Evolutionary conservation across 1,284 basidiomycete species (phyloP), one percentile per base, ranked within the genome.

Genomic region (Athelia psychrophila): DNA sequence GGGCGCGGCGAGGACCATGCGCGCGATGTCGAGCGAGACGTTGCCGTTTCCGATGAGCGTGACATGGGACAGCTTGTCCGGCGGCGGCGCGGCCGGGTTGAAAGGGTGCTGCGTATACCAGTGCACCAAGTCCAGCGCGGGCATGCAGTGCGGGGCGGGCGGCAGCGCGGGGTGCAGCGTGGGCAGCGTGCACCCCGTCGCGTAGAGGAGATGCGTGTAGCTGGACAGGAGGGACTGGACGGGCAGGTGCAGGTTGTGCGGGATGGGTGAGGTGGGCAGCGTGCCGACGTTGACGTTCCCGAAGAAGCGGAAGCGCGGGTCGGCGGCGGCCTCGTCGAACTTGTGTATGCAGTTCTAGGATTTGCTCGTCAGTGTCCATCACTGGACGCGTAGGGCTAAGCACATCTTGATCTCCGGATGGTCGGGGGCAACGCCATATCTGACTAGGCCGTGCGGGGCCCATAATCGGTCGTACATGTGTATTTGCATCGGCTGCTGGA

Each of bases 371-470:
- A 13, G 19, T 46, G 22, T 24, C 9, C 38, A 5, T 16, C 22
- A n/a, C 38, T n/a, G n/a, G 27, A 6, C 6, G 6, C 27, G 27
- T 30, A n/a, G n/a, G n/a, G n/a, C 20, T 6, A 23, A 27, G 70
- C 80, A 50, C 63, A 88, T 95, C 81, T 98, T 99, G 64, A 99
- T 96, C 75, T 99, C 96, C 1, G 96, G 95, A 70, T 99, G 97
- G 72, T 99, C 97, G 36, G 97, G 96, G 9, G 97, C 97, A 6
- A 99, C 97, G 1, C 97, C 96, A 63, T 97, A 99, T 38, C 97
- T 77, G 1, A 96, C 95, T 0, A 99, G 80, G 0, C 97, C 97
- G 65, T 97, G 93, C 2, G 97, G 97, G 25, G 93, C 87, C 78
- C 96, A 98, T 2, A 98, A 77, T 19, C 93, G 79, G 71, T 99